Base-by-base conservation (phyloP, 768 basidiomycete species). In the Galerina sulciceps region DNA sequence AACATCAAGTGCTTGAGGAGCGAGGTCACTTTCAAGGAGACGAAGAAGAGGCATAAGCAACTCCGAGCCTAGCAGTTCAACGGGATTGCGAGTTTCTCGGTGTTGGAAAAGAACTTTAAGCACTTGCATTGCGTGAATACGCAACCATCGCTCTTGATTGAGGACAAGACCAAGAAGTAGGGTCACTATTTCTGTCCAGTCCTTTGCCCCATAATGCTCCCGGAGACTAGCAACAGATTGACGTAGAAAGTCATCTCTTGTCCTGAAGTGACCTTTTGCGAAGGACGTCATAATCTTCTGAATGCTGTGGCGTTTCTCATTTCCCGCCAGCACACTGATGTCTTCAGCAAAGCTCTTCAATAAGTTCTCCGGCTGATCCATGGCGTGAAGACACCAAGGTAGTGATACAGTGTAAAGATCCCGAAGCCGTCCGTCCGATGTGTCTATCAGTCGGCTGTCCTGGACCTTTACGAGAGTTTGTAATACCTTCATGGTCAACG, bases 201-300 rank as follows among this genome's bases (percentile, higher is more conserved):
- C 78, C 50, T 91, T 83, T 3, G 78, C 78, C 0, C 86, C 85
- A 67, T 93, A 94, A 71, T 93, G 88, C 68, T 97, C 95, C 18
- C 94, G 86, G 37, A 98, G 81, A 64, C 91, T 89, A 1, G 86
- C 80, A 18, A 94, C 88, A 0, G 93, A 94, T 69, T 97, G 94
- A 4, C 93, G 87, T 58, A 96, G 82, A 75, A 96, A 96, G 73
- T 97, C 95, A 52, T 98, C 95, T 67, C 89, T 89, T 1, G 94
- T 94, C 47, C 95, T 82, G 80, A 98, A 97, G 50, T 91, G 89
- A 18, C 81, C 79, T 72, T 93, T 93, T 55, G 91, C 85, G 65
- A 96, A 96, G 3, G 93, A 94, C 4, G 81, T 88, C 89, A 96
- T 91, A 67, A 98, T 91, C 47, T 91, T 88, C 53, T 86, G 81